A percentile compares a stretch with the other conserved stretches of the same genome.
These are phyloP conservation scores for Verticillium nonalfalfae DNA, from an alignment of 2,329 filamentous ascomycete species.

Conservation along the genomic window DNA sequence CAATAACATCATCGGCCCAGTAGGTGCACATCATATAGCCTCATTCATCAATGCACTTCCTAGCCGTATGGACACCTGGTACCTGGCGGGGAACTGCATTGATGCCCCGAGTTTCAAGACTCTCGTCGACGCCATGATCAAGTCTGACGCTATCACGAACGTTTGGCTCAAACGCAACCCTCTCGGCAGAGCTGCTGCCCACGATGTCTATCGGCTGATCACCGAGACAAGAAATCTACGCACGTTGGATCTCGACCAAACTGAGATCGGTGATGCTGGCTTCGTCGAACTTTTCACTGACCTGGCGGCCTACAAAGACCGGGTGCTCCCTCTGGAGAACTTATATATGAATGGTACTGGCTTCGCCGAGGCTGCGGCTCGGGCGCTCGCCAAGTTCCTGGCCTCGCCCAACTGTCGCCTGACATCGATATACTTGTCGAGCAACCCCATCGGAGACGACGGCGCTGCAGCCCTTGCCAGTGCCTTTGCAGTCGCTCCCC, in stretches of 20 bases:
- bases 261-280: slow-evolving; percentile 40
- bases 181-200: slow-evolving; percentile 29
- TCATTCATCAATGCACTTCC: slow-evolving; percentile 37
- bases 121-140: slow-evolving; percentile 37
- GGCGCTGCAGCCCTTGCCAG: slow-evolving; percentile 22
- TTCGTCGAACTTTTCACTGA: slow-evolving; percentile 33
- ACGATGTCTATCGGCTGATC: slow-evolving; percentile 36
- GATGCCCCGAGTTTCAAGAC: slow-evolving; percentile 30
- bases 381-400: slow-evolving; percentile 25
- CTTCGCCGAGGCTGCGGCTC: slow-evolving; percentile 20
- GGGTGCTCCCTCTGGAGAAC: slow-evolving; percentile 23
- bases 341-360: slow-evolving; percentile 30
- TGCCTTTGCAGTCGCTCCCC: slow-evolving; percentile 22
- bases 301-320: slow-evolving; percentile 21
- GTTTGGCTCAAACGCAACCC: slow-evolving; percentile 51
- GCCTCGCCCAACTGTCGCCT: slow-evolving; percentile 22
- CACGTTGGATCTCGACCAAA: slow-evolving; percentile 48
- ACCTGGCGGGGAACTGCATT: slow-evolving; percentile 48
- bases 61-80: slow-evolving; percentile 46
- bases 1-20: slow-evolving; percentile 47
- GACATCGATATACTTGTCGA: slow-evolving; percentile 28
- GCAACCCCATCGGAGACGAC: slow-evolving; percentile 27
- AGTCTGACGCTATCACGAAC: slow-evolving; percentile 36
- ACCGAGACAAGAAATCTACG: slow-evolving; percentile 33
- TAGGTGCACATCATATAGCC: slow-evolving; percentile 37